Conservation (phyloP, 2,329 filamentous ascomycete species). For the Botrytis squamosa region DNA sequence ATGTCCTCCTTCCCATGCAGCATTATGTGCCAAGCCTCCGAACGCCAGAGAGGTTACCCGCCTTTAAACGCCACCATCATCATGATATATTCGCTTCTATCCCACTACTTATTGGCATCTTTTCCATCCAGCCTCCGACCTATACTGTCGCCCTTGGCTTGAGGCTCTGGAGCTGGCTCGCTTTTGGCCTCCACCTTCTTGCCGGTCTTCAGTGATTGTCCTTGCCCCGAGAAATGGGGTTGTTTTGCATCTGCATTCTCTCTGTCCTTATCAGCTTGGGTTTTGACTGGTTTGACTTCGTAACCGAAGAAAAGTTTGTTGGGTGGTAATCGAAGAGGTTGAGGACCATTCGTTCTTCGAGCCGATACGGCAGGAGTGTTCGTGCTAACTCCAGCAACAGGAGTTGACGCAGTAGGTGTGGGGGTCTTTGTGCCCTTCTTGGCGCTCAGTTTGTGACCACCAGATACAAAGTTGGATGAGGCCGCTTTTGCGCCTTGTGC, state of each 20-base stretch:
- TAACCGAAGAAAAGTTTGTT: conserved; percentile 98
- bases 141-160: conserved; percentile 18
- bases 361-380: conserved; percentile 36
- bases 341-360: conserved; percentile 70
- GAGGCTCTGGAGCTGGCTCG: conserved; percentile 27
- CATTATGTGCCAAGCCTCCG: background rate
- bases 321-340: conserved; percentile 77
- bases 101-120: background rate
- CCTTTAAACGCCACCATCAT: conserved; percentile 5
- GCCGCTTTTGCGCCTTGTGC: conserved; percentile 60
- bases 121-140: conserved; percentile 32
- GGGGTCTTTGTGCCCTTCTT: conserved; percentile 79
- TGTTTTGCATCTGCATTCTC: conserved; percentile 63
- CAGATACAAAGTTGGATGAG: conserved; percentile 75
- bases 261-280: conserved; percentile 67
- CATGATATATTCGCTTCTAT: background rate
- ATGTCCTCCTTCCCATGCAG: conserved; percentile 1
- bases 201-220: conserved; percentile 71
- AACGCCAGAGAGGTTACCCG: conserved; percentile 5
- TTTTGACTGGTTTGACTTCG: conserved; percentile 83
- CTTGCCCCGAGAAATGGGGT: conserved; percentile 79
- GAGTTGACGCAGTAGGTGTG: conserved; percentile 71
- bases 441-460: conserved; percentile 76
- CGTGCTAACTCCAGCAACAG: conserved; percentile 57
- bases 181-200: conserved; percentile 54